Evolutionary conservation across 768 basidiomycete genomes (phyloP).

Genomic region (Jaapia argillacea): DNA sequence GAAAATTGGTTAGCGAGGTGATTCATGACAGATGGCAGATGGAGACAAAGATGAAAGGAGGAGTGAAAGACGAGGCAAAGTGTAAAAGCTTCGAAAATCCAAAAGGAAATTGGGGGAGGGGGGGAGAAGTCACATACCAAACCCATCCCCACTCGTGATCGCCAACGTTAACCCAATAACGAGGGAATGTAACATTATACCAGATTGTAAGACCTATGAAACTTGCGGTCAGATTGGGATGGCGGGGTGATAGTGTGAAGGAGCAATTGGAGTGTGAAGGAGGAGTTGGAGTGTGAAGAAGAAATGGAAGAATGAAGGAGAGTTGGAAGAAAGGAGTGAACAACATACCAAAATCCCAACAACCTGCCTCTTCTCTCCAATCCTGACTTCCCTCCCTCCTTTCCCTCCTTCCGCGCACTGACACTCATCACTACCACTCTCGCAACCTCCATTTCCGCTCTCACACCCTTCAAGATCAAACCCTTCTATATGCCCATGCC

Average conservation of each 20-base stretch:
- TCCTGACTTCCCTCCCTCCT: neutral
- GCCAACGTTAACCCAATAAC: slow-evolving; percentile 74
- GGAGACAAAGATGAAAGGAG: neutral
- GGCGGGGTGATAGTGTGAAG: neutral
- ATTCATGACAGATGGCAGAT: slow-evolving; percentile 1
- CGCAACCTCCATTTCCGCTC: neutral
- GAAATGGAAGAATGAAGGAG: neutral
- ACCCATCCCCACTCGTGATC: slow-evolving; percentile 58
- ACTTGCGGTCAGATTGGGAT: neutral
- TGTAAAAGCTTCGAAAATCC: neutral
- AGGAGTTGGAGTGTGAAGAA: neutral
- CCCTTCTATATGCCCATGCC: slow-evolving; percentile 1
- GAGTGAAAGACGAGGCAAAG: neutral
- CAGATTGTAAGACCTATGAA: slow-evolving; percentile 62
- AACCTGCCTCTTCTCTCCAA: slow-evolving; percentile 42
- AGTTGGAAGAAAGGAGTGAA: neutral
- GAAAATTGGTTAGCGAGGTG: neutral
- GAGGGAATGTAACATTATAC: slow-evolving; percentile 80
- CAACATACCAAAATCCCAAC: slow-evolving; percentile 61
- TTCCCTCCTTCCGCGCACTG: neutral
- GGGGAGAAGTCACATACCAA: slow-evolving; percentile 36
- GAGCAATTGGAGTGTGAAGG: neutral
- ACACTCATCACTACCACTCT: neutral
- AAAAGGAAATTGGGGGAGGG: neutral
- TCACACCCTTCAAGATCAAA: neutral